Percentiles rank a stretch among this genome's conserved stretches.
Evolutionary conservation across 345 rosid genomes (phyloP).

Genomic region (Turritis glabra): DNA sequence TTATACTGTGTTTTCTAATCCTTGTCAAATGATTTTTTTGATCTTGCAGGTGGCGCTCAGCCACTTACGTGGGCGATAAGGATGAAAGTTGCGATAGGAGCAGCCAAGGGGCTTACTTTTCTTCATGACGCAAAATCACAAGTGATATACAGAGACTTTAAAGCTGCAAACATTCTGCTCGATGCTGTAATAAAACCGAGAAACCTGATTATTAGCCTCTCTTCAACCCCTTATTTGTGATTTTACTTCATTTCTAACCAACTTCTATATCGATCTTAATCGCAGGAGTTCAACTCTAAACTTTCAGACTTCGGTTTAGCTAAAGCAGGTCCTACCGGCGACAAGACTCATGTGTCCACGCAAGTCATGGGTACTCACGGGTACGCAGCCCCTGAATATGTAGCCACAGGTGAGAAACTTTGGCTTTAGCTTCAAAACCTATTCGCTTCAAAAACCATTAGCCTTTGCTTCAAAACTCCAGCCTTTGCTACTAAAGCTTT

Average conservation of each 20-base stretch:
- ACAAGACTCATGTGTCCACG: constrained; percentile 92
- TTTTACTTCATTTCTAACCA: constrained; percentile 7
- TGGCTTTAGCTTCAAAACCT: neutral
- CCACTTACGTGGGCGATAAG: constrained; percentile 93
- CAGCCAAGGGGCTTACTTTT: constrained; percentile 92
- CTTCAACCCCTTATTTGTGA: neutral
- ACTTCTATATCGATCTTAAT: neutral
- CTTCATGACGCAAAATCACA: constrained; percentile 91
- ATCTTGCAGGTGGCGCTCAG: constrained; percentile 70
- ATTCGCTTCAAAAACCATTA: neutral
- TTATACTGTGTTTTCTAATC: neutral
- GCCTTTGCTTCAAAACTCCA: neutral
- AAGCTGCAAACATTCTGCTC: constrained; percentile 93
- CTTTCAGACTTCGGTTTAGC: constrained; percentile 97
- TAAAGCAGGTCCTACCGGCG: constrained; percentile 98
- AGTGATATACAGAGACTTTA: constrained; percentile 94
- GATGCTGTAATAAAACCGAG: constrained; percentile 60
- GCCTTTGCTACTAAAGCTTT: neutral
- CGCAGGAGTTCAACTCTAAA: constrained; percentile 88
- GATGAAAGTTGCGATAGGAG: constrained; percentile 93
- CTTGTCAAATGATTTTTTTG: neutral
- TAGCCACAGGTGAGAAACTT: constrained; percentile 78
- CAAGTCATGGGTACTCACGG: constrained; percentile 98
- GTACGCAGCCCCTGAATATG: constrained; percentile 96
- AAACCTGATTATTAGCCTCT: neutral